phyloP scores from a whole-genome alignment of 345 rosid species.

The Eucalyptus caleyi region DNA sequence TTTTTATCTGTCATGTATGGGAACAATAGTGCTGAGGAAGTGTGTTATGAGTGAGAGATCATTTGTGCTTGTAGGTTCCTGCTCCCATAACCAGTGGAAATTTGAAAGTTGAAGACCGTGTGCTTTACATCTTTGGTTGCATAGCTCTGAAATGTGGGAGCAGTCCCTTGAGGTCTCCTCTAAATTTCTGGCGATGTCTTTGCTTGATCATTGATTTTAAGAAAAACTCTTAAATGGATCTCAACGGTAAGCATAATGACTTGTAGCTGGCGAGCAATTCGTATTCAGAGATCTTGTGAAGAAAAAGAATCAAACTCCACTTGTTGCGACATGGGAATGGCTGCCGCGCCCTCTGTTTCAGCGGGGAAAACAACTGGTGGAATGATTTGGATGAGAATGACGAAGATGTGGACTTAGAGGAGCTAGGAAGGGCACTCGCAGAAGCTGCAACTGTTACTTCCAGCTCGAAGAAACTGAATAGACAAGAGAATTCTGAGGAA shows the following conservation, averaged over 20 bases:
- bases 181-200: background rate
- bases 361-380: slow-evolving; percentile 42
- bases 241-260: background rate
- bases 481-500: slow-evolving; percentile 4
- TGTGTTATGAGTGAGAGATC: background rate
- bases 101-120: slow-evolving; percentile 49
- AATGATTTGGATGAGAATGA: slow-evolving; percentile 25
- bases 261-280: slow-evolving; percentile 81
- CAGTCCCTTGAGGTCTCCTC: slow-evolving; percentile 41
- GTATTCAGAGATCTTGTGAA: slow-evolving; percentile 35
- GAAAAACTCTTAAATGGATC: background rate
- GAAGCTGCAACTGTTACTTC: slow-evolving; percentile 48
- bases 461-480: slow-evolving; percentile 18
- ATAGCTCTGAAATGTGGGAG: slow-evolving; percentile 40
- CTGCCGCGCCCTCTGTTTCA: slow-evolving; percentile 12
- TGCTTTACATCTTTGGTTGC: slow-evolving; percentile 62
- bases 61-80: slow-evolving; percentile 28
- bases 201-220: background rate
- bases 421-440: slow-evolving; percentile 47
- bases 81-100: slow-evolving; percentile 48
- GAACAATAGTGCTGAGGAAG: background rate
- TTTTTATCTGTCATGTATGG: background rate
- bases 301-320: slow-evolving; percentile 1
- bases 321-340: background rate
- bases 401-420: slow-evolving; percentile 56